phyloP scores from a whole-genome alignment of 495 filamentous ascomycete genomes.

The Margaritispora aquatica region DNA sequence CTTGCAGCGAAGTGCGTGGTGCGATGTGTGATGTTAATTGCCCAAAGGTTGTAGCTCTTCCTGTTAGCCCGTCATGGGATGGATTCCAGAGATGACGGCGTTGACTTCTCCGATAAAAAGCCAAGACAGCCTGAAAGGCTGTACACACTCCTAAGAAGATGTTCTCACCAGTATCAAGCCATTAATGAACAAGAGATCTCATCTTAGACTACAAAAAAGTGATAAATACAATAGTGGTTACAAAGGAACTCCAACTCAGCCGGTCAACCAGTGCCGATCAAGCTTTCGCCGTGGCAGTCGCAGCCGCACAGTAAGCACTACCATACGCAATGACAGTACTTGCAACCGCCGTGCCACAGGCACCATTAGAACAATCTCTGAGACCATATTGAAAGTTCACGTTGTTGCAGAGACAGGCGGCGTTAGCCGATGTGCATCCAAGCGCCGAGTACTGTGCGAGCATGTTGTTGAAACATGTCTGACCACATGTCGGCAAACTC shows the following conservation, averaged over 20 bases:
- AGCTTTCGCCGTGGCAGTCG: slow-evolving; percentile 2
- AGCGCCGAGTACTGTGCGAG: slow-evolving; percentile 49
- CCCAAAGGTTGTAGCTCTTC: too few species aligned
- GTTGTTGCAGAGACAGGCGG: slow-evolving; percentile 63
- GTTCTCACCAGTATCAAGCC: too few species aligned
- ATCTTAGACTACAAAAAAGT: too few species aligned
- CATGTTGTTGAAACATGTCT: slow-evolving; percentile 70
- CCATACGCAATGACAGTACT: slow-evolving; percentile 11
- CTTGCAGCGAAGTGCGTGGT: too few species aligned
- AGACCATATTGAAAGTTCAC: slow-evolving; percentile 65
- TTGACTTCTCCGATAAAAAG: too few species aligned
- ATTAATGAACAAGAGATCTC: too few species aligned
- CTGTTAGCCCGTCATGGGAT: too few species aligned
- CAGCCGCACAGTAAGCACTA: slow-evolving; percentile 11
- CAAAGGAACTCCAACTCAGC: not conserved
- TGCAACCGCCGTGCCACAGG: slow-evolving; percentile 41
- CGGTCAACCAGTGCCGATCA: not conserved
- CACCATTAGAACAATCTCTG: slow-evolving; percentile 65
- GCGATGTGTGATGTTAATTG: too few species aligned
- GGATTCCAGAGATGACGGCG: too few species aligned
- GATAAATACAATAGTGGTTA: not conserved
- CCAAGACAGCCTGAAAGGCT: too few species aligned
- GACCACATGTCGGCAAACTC: slow-evolving; percentile 9
- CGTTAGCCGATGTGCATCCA: slow-evolving; percentile 50
- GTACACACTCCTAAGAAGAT: too few species aligned